Evolutionary conservation across 352 stramenopile genomes (phyloP).

Genomic region (Thalassiosira hispida): DNA sequence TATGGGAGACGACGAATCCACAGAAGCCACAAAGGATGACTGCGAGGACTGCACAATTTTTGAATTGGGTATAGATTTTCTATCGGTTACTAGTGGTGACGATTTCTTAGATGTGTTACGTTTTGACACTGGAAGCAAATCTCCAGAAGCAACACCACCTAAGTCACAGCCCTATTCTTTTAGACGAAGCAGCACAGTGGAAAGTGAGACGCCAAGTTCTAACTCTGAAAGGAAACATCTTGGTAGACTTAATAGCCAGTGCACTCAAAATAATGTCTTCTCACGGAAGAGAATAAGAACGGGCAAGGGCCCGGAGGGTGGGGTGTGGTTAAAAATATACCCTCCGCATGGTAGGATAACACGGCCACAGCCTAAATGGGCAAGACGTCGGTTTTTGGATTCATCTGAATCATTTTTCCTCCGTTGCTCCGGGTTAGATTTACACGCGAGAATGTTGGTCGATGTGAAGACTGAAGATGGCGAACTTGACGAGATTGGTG

Average conservation of each 20-base stretch:
- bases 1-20: slow-evolving; percentile 27
- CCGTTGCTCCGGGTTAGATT: slow-evolving; percentile 74
- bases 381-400: slow-evolving; percentile 53
- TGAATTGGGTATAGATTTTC: slow-evolving; percentile 77
- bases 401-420: slow-evolving; percentile 66
- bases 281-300: slow-evolving; percentile 69
- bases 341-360: slow-evolving; percentile 28
- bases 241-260: slow-evolving; percentile 3
- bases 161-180: slow-evolving; percentile 3
- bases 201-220: slow-evolving; percentile 10
- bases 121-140: slow-evolving; percentile 40
- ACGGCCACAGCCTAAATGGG: slow-evolving; percentile 45
- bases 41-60: slow-evolving; percentile 54
- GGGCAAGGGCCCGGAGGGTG: slow-evolving; percentile 70
- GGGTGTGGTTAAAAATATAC: slow-evolving; percentile 71
- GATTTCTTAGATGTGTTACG: slow-evolving; percentile 73
- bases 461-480: slow-evolving; percentile 52
- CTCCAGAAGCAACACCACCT: slow-evolving; percentile 3
- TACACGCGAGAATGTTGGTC: slow-evolving; percentile 69
- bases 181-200: slow-evolving; percentile 19
- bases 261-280: slow-evolving; percentile 37
- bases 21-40: slow-evolving; percentile 27
- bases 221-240: slow-evolving; percentile 6
- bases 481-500: slow-evolving; percentile 23
- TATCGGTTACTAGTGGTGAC: slow-evolving; percentile 74